Percentiles rank a stretch among this genome's conserved stretches.
phyloP scores from a whole-genome alignment of 805 yeast genomes.

The Sugiyamaella floridensis region DNA sequence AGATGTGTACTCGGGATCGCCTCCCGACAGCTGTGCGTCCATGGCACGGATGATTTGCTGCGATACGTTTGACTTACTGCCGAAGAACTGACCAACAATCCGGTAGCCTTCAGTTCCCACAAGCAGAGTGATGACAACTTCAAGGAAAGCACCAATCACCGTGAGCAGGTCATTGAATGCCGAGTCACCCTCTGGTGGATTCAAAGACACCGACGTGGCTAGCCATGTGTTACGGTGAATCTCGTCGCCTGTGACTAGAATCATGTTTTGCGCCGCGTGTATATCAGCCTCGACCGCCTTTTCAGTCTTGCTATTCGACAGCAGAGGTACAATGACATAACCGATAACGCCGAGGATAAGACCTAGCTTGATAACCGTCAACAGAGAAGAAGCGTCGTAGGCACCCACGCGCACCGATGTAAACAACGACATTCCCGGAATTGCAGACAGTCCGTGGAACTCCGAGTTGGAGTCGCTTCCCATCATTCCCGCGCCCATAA shows the following conservation, averaged over 20 bases:
- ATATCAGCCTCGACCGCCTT: slow-evolving; percentile 2
- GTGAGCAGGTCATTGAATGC: slow-evolving; percentile 8
- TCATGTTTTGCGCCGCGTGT: not conserved
- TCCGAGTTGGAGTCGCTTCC: slow-evolving; percentile 17
- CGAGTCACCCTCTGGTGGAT: slow-evolving; percentile 19
- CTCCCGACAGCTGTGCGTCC: slow-evolving; percentile 35
- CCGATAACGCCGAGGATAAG: slow-evolving; percentile 26
- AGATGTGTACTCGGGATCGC: slow-evolving; percentile 26
- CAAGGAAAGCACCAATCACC: slow-evolving; percentile 9
- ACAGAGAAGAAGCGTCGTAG: slow-evolving; percentile 4
- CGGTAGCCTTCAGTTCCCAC: slow-evolving; percentile 23
- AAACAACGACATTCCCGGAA: slow-evolving; percentile 21
- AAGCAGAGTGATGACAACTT: slow-evolving; percentile 18
- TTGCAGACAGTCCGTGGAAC: slow-evolving; percentile 27
- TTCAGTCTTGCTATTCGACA: slow-evolving; percentile 12
- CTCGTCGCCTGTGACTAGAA: not conserved
- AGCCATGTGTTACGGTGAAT: slow-evolving; percentile 20
- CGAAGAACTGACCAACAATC: slow-evolving; percentile 14
- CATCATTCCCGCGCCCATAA: slow-evolving; percentile 29
- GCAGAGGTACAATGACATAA: slow-evolving; percentile 24
- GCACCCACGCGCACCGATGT: slow-evolving; percentile 8
- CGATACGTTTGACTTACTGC: not conserved
- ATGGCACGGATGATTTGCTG: slow-evolving; percentile 21
- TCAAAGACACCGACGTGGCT: slow-evolving; percentile 21
- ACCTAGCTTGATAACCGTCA: slow-evolving; percentile 19